Base-by-base conservation (phyloP, 441 rosid species). In the Hypseocharis bilobata region DNA sequence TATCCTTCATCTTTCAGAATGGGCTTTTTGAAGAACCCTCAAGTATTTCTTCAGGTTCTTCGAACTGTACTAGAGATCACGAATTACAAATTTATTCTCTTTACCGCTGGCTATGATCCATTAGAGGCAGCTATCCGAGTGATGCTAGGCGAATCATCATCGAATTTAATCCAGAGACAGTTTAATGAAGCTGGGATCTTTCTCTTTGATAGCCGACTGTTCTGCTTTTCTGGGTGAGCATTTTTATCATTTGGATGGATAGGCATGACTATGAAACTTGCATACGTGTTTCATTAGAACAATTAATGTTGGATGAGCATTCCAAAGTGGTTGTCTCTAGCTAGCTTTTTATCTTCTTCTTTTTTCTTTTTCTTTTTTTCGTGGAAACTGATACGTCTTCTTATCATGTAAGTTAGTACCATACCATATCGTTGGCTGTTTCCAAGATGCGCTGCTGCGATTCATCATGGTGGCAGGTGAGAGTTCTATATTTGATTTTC, bases 381-480 rank as follows among this genome's bases (percentile, higher is more conserved):
- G 40, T 20, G 27, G 65, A 25, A 65, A 42, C 63, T 76, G 70
- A 60, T 52, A 13, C 63, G 14, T 56, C 16, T 59, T 76, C 17
- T 59, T 68, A 0, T 66, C 49, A 29, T 77, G 70, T 55, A 65
- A 80, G 55, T 72, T 68, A 92, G 96, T 47, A 72, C 69, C 78
- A 70, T 92, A 63, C 88, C 96, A 27, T 89, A 89, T 78, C 78
- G 72, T 32, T 86, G 90, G 88, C 77, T 92, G 62, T 88, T 89
- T 68, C 72, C 62, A 72, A 81, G 81, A 82, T 92, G 96, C 63
- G 76, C 76, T 17, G 93, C 86, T 65, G 91, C 93, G 61, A 70
- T 92, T 76, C 96, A 92, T 82, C 96, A 92, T 49, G 96, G 96
- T 17, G 98, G 96, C 77, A 92, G 96, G 98, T 88, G 72, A 70